Evolutionary conservation across 371 early-diverging fungal genomes (phyloP), one percentile per base, ranked within the genome.

Genomic region (Apophysomyces elegans): DNA sequence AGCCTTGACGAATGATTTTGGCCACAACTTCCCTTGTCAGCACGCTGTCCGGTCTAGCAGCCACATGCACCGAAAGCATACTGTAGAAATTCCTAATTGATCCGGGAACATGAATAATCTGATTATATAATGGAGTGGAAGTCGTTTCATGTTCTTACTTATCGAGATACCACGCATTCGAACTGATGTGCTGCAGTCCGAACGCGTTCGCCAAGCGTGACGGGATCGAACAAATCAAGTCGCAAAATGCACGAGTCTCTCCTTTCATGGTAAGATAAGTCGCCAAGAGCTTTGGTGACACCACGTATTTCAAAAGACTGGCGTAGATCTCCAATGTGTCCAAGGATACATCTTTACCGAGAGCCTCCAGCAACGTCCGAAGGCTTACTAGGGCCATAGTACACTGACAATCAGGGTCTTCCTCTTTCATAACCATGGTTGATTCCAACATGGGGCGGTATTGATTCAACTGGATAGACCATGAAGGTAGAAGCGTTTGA

Each of bases 1-100:
- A 73, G 0, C 75, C 80, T 41, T 76, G 77, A 16, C 75, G 69
- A 11, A 71, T 58, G 35, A 79, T 69, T 58, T 74, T 79, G 5
- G 61, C 62, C 7, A 76, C 18, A 1, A 79, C 36, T 44, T 76
- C 76, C 2, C 21, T 50, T 5, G 54, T 50, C 54, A 50, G 21
- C 5, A 26, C 6, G 21, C 54, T 50, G 21, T 50, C 21, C 7
- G 54, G 54, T 21, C 65, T 65, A 0, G 63, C 43, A 62, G 60
- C 64, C 12, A 67, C n/a, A 11, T 66, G 63, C 11, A 56, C 26
- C 13, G 71, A 13, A 8, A 71, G 21, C 38, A 37, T 39, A 8
- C 61, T 26, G 41, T 56, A 67, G 58, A 60, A 64, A 39, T 61
- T 37, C 26, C 61, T 61, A 36, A 35, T 37, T 37, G 7, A 12